Conservation (phyloP, 1,284 basidiomycete genomes). For the Hemileia vastatrix region DNA sequence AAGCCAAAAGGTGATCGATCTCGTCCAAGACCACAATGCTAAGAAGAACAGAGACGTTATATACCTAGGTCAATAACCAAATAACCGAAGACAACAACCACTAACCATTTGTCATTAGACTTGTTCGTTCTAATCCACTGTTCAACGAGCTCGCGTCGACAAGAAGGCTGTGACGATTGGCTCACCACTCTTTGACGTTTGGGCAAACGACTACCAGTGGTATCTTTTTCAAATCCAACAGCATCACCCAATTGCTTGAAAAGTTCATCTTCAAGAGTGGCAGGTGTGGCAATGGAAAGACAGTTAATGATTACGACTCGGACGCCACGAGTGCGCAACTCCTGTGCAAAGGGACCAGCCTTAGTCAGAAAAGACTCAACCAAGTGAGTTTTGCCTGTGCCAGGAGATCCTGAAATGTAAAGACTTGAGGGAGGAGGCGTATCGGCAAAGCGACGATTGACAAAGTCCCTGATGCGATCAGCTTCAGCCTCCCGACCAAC, state of each 20-base stretch:
- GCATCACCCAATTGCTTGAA: constrained; percentile 8
- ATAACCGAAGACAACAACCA: too few relatives aligned
- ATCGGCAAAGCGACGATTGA: constrained; percentile 4
- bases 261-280: constrained; percentile 17
- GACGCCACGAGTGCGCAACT: constrained; percentile 22
- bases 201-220: background rate
- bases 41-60: constrained; percentile 4
- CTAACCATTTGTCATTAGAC: constrained; percentile 24
- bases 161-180: background rate
- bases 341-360: too few relatives aligned
- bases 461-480: background rate
- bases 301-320: constrained; percentile 45
- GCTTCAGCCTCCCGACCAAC: constrained; percentile 14
- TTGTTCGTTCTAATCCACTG: constrained; percentile 4
- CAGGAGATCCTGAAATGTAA: constrained; percentile 48
- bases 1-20: constrained; percentile 46
- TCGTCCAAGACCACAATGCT: constrained; percentile 47
- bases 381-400: constrained; percentile 48
- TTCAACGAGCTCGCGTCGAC: constrained; percentile 9
- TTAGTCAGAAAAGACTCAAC: constrained; percentile 41
- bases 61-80: background rate
- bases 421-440: constrained; percentile 24
- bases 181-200: background rate
- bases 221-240: constrained; percentile 11
- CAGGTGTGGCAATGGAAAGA: constrained; percentile 41